phyloP scores from a whole-genome alignment of 2,329 filamentous ascomycete genomes.

The Epichloe glyceriae region DNA sequence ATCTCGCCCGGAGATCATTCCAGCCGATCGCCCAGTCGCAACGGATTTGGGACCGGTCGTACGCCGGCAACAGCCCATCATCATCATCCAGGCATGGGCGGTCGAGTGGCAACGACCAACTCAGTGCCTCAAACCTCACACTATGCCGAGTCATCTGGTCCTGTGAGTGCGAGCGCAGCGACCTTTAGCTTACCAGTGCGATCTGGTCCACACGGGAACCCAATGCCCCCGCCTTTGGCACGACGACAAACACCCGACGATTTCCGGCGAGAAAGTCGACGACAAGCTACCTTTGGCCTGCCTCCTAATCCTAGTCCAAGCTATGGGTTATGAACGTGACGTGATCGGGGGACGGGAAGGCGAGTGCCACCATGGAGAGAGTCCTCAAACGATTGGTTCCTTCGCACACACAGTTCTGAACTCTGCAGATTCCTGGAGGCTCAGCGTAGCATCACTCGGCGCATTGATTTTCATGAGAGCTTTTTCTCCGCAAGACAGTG shows the following conservation, averaged over 20 bases:
- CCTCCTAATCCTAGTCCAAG: constrained; percentile 29
- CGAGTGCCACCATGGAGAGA: neutral
- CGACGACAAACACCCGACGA: constrained; percentile 45
- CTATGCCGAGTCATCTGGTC: constrained; percentile 25
- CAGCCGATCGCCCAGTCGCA: constrained; percentile 39
- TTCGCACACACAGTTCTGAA: neutral
- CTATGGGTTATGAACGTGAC: constrained; percentile 18
- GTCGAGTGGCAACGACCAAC: constrained; percentile 37
- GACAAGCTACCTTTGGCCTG: constrained; percentile 40
- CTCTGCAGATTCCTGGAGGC: constrained; percentile 10
- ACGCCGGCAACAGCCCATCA: constrained; percentile 31
- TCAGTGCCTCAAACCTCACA: constrained; percentile 36
- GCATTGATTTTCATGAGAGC: constrained; percentile 15
- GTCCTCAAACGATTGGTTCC: neutral
- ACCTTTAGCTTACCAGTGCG: constrained; percentile 54
- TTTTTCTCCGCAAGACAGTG: constrained; percentile 3
- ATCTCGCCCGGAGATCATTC: constrained; percentile 40
- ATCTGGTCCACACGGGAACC: constrained; percentile 44
- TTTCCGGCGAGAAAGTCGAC: constrained; percentile 35
- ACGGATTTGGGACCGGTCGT: constrained; percentile 32
- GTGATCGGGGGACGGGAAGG: no score
- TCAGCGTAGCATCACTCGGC: constrained; percentile 22
- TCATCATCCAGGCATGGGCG: constrained; percentile 43
- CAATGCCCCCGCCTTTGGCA: constrained; percentile 47
- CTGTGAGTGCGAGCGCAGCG: constrained; percentile 30